Evolutionary conservation across 1,139 yeast genomes (phyloP), one percentile per base, ranked within the genome.

Genomic region (Kurtzmaniella quercitrusa): DNA sequence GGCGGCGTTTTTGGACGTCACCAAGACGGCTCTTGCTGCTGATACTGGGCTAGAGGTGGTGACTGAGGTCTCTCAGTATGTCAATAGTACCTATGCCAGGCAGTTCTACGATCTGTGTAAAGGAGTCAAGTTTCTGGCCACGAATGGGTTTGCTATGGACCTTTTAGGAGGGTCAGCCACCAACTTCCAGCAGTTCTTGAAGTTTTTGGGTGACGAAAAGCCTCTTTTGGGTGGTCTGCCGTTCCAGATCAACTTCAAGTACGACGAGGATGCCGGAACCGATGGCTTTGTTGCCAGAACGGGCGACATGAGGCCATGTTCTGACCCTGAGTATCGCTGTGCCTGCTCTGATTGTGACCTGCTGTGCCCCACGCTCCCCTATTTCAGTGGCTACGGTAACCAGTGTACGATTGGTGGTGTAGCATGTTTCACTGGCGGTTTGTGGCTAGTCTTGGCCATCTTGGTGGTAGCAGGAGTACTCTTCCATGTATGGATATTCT

Each of bases 71-170:
- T 78, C 81, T 40, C 83, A 82, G 53, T 84, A 60, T 54, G 79
- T 88, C 8, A 79, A 77, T 46, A 73, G 80, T 1, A 57, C 55
- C 0, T 79, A 79, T 66, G 96, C 96, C 0, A 57, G 72, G 0
- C 68, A 60, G 2, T 81, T 91, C 56, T 93, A 70, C 59, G 85
- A 90, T 47, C 87, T 96, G 1, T 93, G 98, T 66, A 86, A 87
- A 55, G 81, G 85, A 50, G 85, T 93, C 59, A 90, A 91, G 63
- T 91, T 93, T 60, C 82, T 93, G 3, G 96, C 97, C 5, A 90
- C 98, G 9, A 91, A 91, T 62, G 97, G 98, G 2, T 87, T 78
- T 56, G 98, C 97, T 8, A 90, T 93, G 97, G 98, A 93, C 59
- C 73, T 93, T 42, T 85, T 93, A 41, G 98, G 98, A 6, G 98